phyloP scores from a whole-genome alignment of 2,329 filamentous ascomycete species.

The Fusarium sp. region DNA sequence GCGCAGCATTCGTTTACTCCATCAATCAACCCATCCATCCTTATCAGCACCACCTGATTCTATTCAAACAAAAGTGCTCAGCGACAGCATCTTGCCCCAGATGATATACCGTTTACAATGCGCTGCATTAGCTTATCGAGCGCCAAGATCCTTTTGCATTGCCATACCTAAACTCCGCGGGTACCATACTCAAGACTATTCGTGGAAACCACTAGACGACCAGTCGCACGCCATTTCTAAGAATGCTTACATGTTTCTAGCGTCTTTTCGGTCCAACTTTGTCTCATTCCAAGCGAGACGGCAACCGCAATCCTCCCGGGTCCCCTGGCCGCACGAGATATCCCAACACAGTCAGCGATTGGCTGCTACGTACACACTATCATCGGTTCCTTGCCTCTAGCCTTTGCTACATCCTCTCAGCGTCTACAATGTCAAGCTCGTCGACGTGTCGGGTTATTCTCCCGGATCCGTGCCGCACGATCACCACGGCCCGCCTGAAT shows the following conservation, averaged over 20 bases:
- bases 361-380: slow-evolving; percentile 2
- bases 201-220: slow-evolving; percentile 15
- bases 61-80: slow-evolving; percentile 33
- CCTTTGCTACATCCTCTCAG: not conserved
- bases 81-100: not conserved
- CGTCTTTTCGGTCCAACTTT: slow-evolving; percentile 13
- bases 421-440: not conserved
- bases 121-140: slow-evolving; percentile 31
- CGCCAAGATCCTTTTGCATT: slow-evolving; percentile 2
- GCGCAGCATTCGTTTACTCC: slow-evolving; percentile 16
- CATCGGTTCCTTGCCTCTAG: slow-evolving; percentile 9
- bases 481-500: slow-evolving; percentile 41
- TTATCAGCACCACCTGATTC: slow-evolving; percentile 29
- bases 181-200: slow-evolving; percentile 1
- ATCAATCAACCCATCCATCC: slow-evolving; percentile 17
- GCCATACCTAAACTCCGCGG: not conserved
- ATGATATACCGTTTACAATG: slow-evolving; percentile 1
- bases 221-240: slow-evolving; percentile 17
- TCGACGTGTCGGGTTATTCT: not conserved
- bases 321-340: slow-evolving; percentile 5
- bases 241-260: not conserved
- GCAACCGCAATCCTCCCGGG: slow-evolving; percentile 4
- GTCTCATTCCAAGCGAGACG: slow-evolving; percentile 11
- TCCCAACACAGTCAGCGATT: slow-evolving; percentile 13
- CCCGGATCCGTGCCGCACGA: slow-evolving; percentile 26